Percentiles rank a stretch among this genome's conserved stretches.
Conservation (phyloP, 768 basidiomycete genomes). For the Lepiota subincarnata region DNA sequence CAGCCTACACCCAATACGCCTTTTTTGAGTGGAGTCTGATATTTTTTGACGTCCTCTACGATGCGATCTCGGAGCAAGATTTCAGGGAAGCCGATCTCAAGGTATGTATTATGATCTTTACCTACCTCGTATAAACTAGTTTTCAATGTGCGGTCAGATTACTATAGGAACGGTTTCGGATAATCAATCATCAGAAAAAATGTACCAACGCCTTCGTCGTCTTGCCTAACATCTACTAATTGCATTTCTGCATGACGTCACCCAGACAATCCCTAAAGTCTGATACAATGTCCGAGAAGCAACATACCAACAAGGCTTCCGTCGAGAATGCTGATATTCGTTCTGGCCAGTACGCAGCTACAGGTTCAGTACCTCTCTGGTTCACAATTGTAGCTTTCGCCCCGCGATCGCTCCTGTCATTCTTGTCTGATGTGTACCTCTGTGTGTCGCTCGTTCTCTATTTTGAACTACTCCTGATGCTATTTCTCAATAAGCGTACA, state of each 20-base stretch:
- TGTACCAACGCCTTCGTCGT: slow-evolving; percentile 34
- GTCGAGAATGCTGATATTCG: not conserved
- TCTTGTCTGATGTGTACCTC: slow-evolving; percentile 46
- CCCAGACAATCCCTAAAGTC: not conserved
- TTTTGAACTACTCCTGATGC: slow-evolving; percentile 6
- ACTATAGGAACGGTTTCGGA: slow-evolving; percentile 19
- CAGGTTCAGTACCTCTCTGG: not conserved
- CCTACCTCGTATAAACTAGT: not conserved
- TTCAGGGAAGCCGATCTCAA: slow-evolving; percentile 50
- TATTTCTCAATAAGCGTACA: slow-evolving; percentile 47
- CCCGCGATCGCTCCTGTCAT: slow-evolving; percentile 18
- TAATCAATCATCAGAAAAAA: slow-evolving; percentile 10
- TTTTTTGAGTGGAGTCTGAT: slow-evolving; percentile 89
- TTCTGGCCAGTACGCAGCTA: not conserved
- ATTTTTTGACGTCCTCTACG: slow-evolving; percentile 66
- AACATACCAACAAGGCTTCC: not conserved
- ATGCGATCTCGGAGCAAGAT: slow-evolving; percentile 62
- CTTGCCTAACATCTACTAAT: slow-evolving; percentile 27
- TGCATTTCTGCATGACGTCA: not conserved
- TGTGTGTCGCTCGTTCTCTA: slow-evolving; percentile 36
- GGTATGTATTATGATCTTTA: slow-evolving; percentile 29
- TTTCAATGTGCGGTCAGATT: slow-evolving; percentile 19
- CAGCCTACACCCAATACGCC: slow-evolving; percentile 83
- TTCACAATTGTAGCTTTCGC: not conserved
- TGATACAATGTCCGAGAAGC: not conserved